These are phyloP conservation scores for Tripterygium wilfordii DNA, from an alignment of 177 flowering plant genomes.

Conservation along the genomic window DNA sequence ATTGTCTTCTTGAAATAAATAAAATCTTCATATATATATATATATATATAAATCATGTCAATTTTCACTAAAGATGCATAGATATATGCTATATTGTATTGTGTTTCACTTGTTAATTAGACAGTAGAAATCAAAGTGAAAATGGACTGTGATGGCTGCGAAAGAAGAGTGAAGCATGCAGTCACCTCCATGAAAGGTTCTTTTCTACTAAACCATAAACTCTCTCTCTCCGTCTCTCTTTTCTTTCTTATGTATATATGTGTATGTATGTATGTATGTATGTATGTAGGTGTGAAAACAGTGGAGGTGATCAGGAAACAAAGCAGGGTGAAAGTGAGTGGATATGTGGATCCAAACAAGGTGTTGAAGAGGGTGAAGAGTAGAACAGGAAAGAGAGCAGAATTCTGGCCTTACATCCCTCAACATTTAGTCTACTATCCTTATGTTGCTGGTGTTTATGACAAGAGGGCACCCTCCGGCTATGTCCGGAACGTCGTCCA, in stretches of 20 bases:
- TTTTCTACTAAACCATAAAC: not conserved
- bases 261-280: no score
- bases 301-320: conserved; percentile 65
- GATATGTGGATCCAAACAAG: conserved; percentile 68
- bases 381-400: conserved; percentile 80
- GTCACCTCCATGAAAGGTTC: conserved; percentile 60
- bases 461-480: conserved; percentile 75
- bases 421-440: conserved; percentile 61
- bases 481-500: conserved; percentile 49
- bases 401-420: conserved; percentile 85
- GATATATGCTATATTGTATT: no score
- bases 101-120: no score
- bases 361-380: conserved; percentile 66
- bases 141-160: conserved; percentile 87
- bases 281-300: conserved; percentile 71
- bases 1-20: not conserved
- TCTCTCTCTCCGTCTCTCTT: conserved; percentile 6
- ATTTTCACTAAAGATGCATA: no score
- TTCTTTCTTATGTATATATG: conserved; percentile 1
- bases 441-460: conserved; percentile 55
- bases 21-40: no score
- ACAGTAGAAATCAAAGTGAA: conserved; percentile 75
- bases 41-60: no score
- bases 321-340: conserved; percentile 51
- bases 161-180: conserved; percentile 58